Evolutionary conservation across 2,329 filamentous ascomycete species (phyloP).

Genomic region (Calonectria hawksworthii): DNA sequence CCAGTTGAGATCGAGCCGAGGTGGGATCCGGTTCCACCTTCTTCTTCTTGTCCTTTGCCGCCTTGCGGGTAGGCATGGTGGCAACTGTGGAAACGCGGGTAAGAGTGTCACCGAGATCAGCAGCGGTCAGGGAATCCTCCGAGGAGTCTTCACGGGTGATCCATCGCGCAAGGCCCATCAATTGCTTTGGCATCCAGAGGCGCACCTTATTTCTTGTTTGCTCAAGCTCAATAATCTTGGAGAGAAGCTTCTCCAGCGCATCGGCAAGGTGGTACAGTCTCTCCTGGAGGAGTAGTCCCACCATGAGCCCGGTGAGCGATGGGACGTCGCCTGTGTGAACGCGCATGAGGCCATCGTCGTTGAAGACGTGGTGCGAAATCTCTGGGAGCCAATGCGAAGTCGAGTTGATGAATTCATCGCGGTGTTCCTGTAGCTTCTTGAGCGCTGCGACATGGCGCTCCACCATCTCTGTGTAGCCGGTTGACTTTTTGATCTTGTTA

Average conservation of each 20-base stretch:
- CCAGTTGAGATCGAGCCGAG: slow-evolving; percentile 16
- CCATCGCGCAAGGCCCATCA: slow-evolving; percentile 20
- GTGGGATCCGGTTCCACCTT: background rate
- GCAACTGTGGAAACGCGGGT: slow-evolving; percentile 22
- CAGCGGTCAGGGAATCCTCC: slow-evolving; percentile 10
- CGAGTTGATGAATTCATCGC: slow-evolving; percentile 14
- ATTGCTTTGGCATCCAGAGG: slow-evolving; percentile 17
- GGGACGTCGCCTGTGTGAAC: slow-evolving; percentile 2
- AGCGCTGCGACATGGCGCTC: slow-evolving; percentile 13
- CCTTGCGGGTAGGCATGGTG: background rate
- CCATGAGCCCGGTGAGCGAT: slow-evolving; percentile 20
- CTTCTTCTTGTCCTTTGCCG: background rate
- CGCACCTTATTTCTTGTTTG: background rate
- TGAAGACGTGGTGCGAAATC: slow-evolving; percentile 11
- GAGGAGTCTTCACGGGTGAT: slow-evolving; percentile 11
- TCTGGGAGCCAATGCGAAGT: slow-evolving; percentile 13
- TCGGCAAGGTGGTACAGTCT: slow-evolving; percentile 14
- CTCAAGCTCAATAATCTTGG: slow-evolving; percentile 15
- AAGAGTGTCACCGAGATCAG: slow-evolving; percentile 23
- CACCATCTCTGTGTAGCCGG: slow-evolving; percentile 17
- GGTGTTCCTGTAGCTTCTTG: slow-evolving; percentile 5
- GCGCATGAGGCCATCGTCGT: slow-evolving; percentile 16
- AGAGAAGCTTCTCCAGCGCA: slow-evolving; percentile 10
- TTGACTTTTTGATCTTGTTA: slow-evolving; percentile 3
- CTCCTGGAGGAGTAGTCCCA: slow-evolving; percentile 24